Percentiles rank a stretch among this genome's conserved stretches.
These are phyloP conservation scores for Cryptomeria japonica DNA, from an alignment of 75 land plant species.

Conservation along the genomic window DNA sequence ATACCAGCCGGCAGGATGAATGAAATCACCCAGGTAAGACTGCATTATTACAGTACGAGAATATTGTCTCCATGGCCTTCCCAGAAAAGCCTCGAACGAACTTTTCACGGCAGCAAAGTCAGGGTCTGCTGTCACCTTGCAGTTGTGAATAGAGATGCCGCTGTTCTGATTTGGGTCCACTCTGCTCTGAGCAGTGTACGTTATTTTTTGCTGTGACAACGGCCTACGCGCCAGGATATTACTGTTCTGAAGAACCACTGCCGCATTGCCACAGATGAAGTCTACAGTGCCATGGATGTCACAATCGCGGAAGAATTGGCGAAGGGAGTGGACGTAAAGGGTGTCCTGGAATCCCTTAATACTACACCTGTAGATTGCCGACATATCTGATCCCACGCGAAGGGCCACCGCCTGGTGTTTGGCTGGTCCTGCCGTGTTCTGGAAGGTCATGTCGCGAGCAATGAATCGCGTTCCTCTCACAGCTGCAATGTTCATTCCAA, in stretches of 20 bases:
- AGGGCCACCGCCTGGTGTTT: slow-evolving; percentile 56
- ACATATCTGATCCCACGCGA: slow-evolving; percentile 33
- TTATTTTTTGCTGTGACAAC: slow-evolving; percentile 16
- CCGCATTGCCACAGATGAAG: slow-evolving; percentile 57
- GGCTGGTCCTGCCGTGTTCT: slow-evolving; percentile 47
- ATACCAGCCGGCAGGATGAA: slow-evolving; percentile 45
- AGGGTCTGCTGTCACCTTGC: slow-evolving; percentile 24
- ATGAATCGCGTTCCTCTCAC: slow-evolving; percentile 16
- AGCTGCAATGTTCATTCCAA: slow-evolving; percentile 4
- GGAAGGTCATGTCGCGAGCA: slow-evolving; percentile 28
- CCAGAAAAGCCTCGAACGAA: slow-evolving; percentile 17
- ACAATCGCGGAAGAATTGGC: slow-evolving; percentile 60
- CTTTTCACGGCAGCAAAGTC: slow-evolving; percentile 15
- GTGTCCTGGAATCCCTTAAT: slow-evolving; percentile 59
- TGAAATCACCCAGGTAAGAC: slow-evolving; percentile 17
- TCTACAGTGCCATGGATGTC: slow-evolving; percentile 52
- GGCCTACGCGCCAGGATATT: slow-evolving; percentile 24
- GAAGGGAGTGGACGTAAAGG: slow-evolving; percentile 45
- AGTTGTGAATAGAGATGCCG: slow-evolving; percentile 36
- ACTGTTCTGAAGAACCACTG: slow-evolving; percentile 48
- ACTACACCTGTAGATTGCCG: slow-evolving; percentile 38
- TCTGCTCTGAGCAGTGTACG: slow-evolving; percentile 40
- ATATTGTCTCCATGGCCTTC: slow-evolving; percentile 42
- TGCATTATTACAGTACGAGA: slow-evolving; percentile 28
- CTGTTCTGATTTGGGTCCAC: slow-evolving; percentile 26